Percentiles rank a stretch among this genome's conserved stretches.
phyloP scores from a whole-genome alignment of 306 rosid genomes.

The Castanea crenata region DNA sequence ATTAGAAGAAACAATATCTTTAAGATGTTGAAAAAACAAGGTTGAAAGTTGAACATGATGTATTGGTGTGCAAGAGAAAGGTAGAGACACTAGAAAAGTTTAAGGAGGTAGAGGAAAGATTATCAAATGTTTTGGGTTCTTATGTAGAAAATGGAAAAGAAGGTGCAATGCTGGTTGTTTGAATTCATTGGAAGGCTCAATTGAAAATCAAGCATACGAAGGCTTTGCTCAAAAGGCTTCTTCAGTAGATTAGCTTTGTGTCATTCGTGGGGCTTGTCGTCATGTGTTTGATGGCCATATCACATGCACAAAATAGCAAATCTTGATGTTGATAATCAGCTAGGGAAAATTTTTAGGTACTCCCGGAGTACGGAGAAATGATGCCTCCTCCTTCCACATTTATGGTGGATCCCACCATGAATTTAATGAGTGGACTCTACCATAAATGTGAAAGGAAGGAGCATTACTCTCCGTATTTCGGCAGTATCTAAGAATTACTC shows the following conservation, averaged over 20 bases:
- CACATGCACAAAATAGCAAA: background rate
- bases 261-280: background rate
- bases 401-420: no score
- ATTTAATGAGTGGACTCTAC: no score
- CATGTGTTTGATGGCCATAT: background rate
- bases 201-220: background rate
- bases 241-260: background rate
- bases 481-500: no score
- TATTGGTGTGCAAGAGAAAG: background rate
- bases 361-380: no score
- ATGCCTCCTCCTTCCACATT: no score
- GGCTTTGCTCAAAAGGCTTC: background rate
- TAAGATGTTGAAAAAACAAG: conserved; percentile 19
- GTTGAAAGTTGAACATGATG: background rate
- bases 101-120: background rate
- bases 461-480: no score
- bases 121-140: background rate
- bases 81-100: background rate
- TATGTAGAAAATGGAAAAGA: conserved; percentile 15
- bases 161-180: background rate
- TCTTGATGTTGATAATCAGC: background rate
- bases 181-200: background rate
- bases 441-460: no score
- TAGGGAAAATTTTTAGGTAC: no score
- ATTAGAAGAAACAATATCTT: conserved; percentile 12